These are phyloP conservation scores for Sugiyamaella marilandica DNA, from an alignment of 805 yeast genomes.

Conservation along the genomic window DNA sequence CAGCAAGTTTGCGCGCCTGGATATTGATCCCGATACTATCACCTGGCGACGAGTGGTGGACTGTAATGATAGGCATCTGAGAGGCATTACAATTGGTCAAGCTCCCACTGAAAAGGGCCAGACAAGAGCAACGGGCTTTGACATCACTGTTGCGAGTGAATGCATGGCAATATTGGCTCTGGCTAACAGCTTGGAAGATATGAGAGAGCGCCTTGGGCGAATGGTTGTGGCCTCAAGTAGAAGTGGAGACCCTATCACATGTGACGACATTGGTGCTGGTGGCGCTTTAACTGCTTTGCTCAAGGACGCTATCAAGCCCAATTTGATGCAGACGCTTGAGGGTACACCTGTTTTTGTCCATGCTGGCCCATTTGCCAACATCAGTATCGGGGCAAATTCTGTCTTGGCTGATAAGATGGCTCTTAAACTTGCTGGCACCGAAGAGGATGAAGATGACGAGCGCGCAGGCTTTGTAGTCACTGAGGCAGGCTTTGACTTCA, in stretches of 20 bases:
- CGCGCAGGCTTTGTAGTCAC: conserved; percentile 81
- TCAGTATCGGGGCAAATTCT: conserved; percentile 94
- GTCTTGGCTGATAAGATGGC: conserved; percentile 92
- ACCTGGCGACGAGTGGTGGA: conserved; percentile 93
- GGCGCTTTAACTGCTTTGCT: conserved; percentile 92
- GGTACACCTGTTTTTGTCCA: conserved; percentile 98
- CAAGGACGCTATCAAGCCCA: conserved; percentile 95
- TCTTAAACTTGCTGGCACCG: conserved; percentile 77
- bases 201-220: conserved; percentile 81
- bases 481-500: conserved; percentile 97
- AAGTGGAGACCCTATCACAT: conserved; percentile 78
- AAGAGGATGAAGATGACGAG: conserved; percentile 38
- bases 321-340: conserved; percentile 93
- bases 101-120: conserved; percentile 91
- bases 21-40: conserved; percentile 84
- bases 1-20: conserved; percentile 68
- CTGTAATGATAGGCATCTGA: conserved; percentile 85
- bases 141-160: conserved; percentile 94
- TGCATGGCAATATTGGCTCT: conserved; percentile 94
- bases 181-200: conserved; percentile 68
- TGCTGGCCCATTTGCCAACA: conserved; percentile 98
- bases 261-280: conserved; percentile 91
- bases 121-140: conserved; percentile 85
- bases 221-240: conserved; percentile 82
- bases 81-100: conserved; percentile 85